These are phyloP conservation scores for Anthostomella pinea DNA, from an alignment of 2,329 filamentous ascomycete species.

Conservation along the genomic window DNA sequence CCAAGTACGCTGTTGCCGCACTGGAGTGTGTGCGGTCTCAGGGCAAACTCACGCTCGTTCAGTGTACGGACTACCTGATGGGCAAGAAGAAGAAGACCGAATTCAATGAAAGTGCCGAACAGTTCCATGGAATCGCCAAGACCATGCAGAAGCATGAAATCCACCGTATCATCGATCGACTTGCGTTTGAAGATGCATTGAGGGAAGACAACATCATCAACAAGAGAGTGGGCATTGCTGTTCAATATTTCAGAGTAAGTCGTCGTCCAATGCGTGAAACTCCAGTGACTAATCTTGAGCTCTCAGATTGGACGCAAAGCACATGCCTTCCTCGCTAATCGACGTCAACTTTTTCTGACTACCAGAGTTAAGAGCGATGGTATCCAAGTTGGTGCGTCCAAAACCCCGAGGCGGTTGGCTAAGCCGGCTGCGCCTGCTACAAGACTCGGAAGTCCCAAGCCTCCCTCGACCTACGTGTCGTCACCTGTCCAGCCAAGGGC, in stretches of 20 bases:
- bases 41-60: conserved; percentile 66
- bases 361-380: conserved; percentile 35
- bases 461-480: conserved; percentile 49
- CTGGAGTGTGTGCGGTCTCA: conserved; percentile 65
- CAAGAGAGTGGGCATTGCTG: conserved; percentile 60
- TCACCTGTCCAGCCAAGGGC: conserved; percentile 45
- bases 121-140: conserved; percentile 66
- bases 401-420: conserved; percentile 34
- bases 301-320: conserved; percentile 41
- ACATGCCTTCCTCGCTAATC: conserved; percentile 41
- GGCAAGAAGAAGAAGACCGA: conserved; percentile 63
- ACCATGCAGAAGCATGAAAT: conserved; percentile 71
- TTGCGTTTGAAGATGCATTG: conserved; percentile 73
- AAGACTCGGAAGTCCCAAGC: conserved; percentile 15
- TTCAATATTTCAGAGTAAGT: conserved; percentile 68
- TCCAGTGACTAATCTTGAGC: conserved; percentile 20
- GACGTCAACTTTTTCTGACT: conserved; percentile 42
- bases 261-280: neutral
- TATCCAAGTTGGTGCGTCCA: conserved; percentile 32
- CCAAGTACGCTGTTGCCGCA: conserved; percentile 67
- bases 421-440: conserved; percentile 35
- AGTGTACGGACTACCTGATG: conserved; percentile 81
- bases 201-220: conserved; percentile 67
- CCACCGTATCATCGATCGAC: conserved; percentile 76
- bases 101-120: conserved; percentile 46